These are phyloP conservation scores for Ustulina deusta DNA, from an alignment of 2,329 filamentous ascomycete genomes.

Conservation along the genomic window DNA sequence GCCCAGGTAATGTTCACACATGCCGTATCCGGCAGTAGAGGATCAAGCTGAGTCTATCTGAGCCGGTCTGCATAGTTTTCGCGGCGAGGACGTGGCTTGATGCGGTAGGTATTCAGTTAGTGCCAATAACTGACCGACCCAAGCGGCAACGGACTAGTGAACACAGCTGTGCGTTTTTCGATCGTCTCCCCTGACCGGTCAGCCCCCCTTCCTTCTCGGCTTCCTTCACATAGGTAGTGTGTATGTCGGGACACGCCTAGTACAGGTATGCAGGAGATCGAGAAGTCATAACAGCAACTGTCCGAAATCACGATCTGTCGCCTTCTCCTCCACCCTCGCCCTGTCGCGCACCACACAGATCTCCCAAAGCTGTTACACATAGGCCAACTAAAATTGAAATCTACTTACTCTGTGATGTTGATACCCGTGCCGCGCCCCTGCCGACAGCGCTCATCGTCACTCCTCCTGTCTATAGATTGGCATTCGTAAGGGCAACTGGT, in stretches of 20 bases:
- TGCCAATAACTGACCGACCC: neutral
- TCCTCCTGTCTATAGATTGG: neutral
- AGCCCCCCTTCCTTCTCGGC: neutral
- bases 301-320: constrained; percentile 38
- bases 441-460: neutral
- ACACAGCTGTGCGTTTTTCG: neutral
- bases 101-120: neutral
- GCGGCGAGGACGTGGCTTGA: constrained; percentile 14
- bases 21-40: constrained; percentile 3
- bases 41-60: constrained; percentile 4
- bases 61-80: constrained; percentile 13
- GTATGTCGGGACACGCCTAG: neutral
- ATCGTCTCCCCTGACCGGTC: neutral
- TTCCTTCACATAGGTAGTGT: neutral
- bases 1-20: neutral
- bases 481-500: neutral
- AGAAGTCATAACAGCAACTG: constrained; percentile 29
- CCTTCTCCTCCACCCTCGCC: neutral
- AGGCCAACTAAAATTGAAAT: neutral
- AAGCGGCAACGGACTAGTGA: neutral
- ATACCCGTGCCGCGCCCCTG: neutral
- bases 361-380: neutral
- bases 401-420: constrained; percentile 12
- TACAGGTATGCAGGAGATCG: constrained; percentile 20
- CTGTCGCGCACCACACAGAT: neutral